A percentile compares a stretch with the other conserved stretches of the same genome.
Conservation (phyloP, 2,329 filamentous ascomycete genomes). For the Fonsecaea erecta region DNA sequence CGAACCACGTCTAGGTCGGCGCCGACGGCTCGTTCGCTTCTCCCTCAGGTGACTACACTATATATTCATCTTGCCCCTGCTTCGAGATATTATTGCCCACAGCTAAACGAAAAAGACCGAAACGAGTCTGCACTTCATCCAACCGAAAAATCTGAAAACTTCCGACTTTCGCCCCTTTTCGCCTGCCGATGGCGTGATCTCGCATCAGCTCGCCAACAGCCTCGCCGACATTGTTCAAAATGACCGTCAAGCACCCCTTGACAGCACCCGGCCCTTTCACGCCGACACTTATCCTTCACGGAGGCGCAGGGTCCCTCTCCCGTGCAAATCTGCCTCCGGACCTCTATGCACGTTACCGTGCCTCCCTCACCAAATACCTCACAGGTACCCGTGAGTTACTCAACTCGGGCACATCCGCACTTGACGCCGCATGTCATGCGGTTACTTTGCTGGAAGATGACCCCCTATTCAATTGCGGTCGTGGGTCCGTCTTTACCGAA, state of each 20-base stretch:
- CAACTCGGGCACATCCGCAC: slow-evolving; percentile 54
- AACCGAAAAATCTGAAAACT: neutral
- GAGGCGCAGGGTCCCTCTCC: slow-evolving; percentile 72
- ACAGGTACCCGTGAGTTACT: slow-evolving; percentile 51
- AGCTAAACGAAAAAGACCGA: neutral
- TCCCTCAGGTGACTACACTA: slow-evolving; percentile 1
- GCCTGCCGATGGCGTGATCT: slow-evolving; percentile 25
- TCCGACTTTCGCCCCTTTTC: neutral
- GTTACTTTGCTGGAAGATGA: slow-evolving; percentile 78
- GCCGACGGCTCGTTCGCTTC: neutral
- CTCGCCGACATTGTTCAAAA: slow-evolving; percentile 1
- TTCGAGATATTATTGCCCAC: neutral
- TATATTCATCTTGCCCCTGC: neutral
- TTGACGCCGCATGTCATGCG: slow-evolving; percentile 76
- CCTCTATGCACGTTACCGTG: slow-evolving; percentile 63
- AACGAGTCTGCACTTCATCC: neutral
- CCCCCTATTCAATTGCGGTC: slow-evolving; percentile 80
- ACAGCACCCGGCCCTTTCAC: slow-evolving; percentile 41
- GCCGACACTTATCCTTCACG: slow-evolving; percentile 71
- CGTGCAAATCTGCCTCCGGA: slow-evolving; percentile 63
- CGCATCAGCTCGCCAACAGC: slow-evolving; percentile 8
- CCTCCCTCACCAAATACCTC: slow-evolving; percentile 67
- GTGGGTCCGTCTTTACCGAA: slow-evolving; percentile 83
- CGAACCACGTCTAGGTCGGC: neutral
- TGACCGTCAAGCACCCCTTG: slow-evolving; percentile 16